Evolutionary conservation across 352 stramenopile species (phyloP), one percentile per base, ranked within the genome.

Genomic region (Pythium phragmitis): DNA sequence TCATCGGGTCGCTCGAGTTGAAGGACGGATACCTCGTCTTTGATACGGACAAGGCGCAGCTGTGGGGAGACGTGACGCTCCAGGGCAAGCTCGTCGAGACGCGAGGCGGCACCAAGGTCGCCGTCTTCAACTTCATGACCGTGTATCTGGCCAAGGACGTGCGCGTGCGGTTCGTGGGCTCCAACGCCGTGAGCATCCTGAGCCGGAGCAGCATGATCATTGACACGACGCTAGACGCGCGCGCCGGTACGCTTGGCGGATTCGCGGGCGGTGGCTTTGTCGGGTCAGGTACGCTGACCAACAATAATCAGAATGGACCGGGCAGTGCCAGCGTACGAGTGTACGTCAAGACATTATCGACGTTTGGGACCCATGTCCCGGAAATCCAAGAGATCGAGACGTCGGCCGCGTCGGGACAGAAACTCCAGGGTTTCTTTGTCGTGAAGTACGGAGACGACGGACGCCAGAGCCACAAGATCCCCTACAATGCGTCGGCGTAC

Each of bases 71-170:
- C 42, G 67, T 91, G 28, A 71, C 68, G 2, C 45, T 91, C 12
- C 65, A 80, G 19, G 86, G 86, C 7, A 68, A 82, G 50, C 57
- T 98, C 9, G 61, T 76, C 0, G 76, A 70, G 45, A 97, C 86
- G 6, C 66, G 45, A 0, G 90, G 89, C 2, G 41, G 33, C n/a
- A 98, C 92, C 1, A 85, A 92, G 16, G 92, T 98, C 59, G 95
- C 94, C 0, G 71, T 99, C 1, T 99, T 98, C 76, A 97, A 97
- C 58, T 99, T 99, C 66, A 92, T 98, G 72, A 96, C 80, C 8
- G 87, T 99, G 28, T 94, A 94, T 67, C 76, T 99, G 33, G 82
- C 80, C 16, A 58, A 64, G 19, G 74, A 89, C 41, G 92, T 98
- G 0, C 75, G 73, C 13, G 76, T 99, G 6, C 80, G 81, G 8